Conservation (phyloP, 768 basidiomycete genomes). For the Tubosaeta brunneosetosa region DNA sequence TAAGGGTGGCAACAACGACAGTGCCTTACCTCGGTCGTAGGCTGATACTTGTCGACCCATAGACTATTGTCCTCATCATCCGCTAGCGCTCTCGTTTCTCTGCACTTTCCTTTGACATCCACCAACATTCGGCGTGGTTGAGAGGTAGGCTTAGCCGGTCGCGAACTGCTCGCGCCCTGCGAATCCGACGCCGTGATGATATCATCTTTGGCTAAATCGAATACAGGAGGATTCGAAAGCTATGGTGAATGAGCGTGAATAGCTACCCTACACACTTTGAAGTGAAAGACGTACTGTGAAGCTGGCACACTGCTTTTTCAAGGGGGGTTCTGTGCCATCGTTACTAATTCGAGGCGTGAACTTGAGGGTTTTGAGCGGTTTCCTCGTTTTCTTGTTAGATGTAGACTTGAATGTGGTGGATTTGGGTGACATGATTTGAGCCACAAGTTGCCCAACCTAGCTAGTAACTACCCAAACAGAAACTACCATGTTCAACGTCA, state of each 20-base stretch:
- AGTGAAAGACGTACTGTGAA: conserved; percentile 8
- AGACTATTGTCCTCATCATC: conserved; percentile 35
- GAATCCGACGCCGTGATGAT: conserved; percentile 2
- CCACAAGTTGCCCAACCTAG: too few relatives aligned
- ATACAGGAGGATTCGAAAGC: conserved; percentile 22
- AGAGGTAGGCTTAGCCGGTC: neutral
- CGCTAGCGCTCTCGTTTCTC: neutral
- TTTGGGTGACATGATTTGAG: conserved; percentile 18
- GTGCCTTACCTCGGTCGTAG: conserved; percentile 47
- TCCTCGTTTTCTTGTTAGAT: conserved; percentile 7
- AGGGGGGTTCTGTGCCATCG: conserved; percentile 16
- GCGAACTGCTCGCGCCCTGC: neutral
- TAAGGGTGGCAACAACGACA: neutral
- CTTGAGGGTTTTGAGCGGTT: conserved; percentile 22
- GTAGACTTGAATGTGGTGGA: conserved; percentile 3
- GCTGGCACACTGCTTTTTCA: conserved; percentile 16
- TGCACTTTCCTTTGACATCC: conserved; percentile 26
- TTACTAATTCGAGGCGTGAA: conserved; percentile 9
- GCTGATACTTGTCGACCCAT: conserved; percentile 66
- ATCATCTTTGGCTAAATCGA: conserved; percentile 20
- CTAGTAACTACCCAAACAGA: too few relatives aligned
- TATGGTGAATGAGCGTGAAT: neutral
- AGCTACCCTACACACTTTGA: neutral
- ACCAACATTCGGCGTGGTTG: neutral
- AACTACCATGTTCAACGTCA: too few relatives aligned